Evolutionary conservation across 2,329 filamentous ascomycete species (phyloP), one percentile per base, ranked within the genome.

Genomic region (Cryphonectria radicalis): DNA sequence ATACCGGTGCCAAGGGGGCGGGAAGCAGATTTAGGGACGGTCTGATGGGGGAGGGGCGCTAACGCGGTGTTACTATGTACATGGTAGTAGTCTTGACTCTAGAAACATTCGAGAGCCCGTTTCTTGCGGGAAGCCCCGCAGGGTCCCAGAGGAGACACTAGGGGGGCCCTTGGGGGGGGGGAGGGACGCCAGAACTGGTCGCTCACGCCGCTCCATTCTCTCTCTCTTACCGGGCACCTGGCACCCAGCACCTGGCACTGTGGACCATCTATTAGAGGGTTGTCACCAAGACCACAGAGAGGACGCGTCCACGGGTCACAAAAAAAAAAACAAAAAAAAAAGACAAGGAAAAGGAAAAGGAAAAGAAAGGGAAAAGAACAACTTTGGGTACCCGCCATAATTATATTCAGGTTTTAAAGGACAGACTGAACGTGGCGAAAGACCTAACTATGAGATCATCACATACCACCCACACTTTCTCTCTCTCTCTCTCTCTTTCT

Each of bases 41-140:
- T 28, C 28, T 2, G 53, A 28, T 13, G 53, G 53, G 22, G 46
- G 46, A 17, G 22, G 4, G 19, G 50, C 6, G 11, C 32, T 32
- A 32, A 32, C 3, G n/a, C 11, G 53, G 53, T n/a, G n/a, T 17
- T 50, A 55, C 32, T 4, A 32, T 32, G 32, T 32, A 32, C 32
- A 32, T 32, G 32, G 32, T 32, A 59, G 55, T 19, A 59, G 55
- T 19, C 28, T 17, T 59, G 55, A 28, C 55, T 28, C 55, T 59
- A 59, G 55, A 59, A 59, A 59, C 55, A 59, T 59, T 59, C 55
- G 25, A 59, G 55, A 32, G 55, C 55, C 55, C 55, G 55, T 59
- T 59, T 59, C 55, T 32, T 17, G 13, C 55, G 25, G 55, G 55
- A 59, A 59, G 55, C 55, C 55, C 55, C 55, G 55, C 55, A 59